phyloP scores from a whole-genome alignment of 306 rosid species.

The Boehmeria nivea region DNA sequence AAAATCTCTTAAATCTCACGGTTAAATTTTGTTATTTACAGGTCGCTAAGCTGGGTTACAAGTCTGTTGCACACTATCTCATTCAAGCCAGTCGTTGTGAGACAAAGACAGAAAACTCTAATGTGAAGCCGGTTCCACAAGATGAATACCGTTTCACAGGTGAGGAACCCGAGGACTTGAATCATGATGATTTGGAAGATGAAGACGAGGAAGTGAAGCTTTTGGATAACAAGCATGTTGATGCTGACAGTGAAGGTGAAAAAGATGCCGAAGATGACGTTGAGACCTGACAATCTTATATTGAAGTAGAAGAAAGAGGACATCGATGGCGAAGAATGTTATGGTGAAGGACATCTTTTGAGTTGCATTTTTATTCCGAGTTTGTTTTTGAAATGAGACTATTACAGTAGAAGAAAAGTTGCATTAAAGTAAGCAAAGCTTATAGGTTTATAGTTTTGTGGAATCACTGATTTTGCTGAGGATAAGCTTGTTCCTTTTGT shows the following conservation, averaged over 20 bases:
- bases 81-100: conserved; percentile 27
- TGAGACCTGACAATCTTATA: background rate
- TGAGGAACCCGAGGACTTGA: background rate
- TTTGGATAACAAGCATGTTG: conserved; percentile 2
- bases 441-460: background rate
- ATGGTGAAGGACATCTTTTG: too few relatives aligned
- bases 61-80: conserved; percentile 51
- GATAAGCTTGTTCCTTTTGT: too few relatives aligned
- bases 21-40: conserved; percentile 7
- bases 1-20: background rate
- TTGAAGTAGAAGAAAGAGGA: conserved; percentile 10
- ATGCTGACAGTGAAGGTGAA: background rate
- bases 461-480: conserved; percentile 1
- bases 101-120: conserved; percentile 10
- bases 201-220: conserved; percentile 2
- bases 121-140: background rate
- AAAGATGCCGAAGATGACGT: background rate
- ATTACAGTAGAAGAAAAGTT: too few relatives aligned
- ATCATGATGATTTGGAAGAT: background rate
- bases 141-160: background rate
- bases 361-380: too few relatives aligned
- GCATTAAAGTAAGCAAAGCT: too few relatives aligned
- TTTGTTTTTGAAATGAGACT: background rate
- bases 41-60: conserved; percentile 38
- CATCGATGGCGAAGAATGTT: too few relatives aligned